phyloP scores from a whole-genome alignment of 2,329 filamentous ascomycete genomes.

The Fusarium nisikadoi region DNA sequence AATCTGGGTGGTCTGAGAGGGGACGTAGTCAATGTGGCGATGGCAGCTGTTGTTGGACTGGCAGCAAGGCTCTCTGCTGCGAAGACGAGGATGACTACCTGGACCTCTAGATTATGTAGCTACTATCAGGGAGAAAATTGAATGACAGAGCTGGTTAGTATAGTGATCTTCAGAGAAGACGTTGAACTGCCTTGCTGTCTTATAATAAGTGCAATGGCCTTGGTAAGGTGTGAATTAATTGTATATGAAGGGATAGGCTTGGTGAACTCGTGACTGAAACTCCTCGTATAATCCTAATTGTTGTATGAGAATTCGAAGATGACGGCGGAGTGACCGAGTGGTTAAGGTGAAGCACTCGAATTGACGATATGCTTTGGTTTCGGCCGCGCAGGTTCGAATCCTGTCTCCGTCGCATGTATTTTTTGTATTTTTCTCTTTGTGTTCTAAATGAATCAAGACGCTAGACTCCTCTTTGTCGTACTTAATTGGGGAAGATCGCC shows the following conservation, averaged over 20 bases:
- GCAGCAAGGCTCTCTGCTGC: neutral
- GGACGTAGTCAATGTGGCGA: neutral
- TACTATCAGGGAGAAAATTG: fast-evolving
- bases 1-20: neutral
- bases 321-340: constrained; percentile 3
- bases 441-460: too few relatives aligned
- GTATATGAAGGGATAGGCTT: too few relatives aligned
- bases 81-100: fast-evolving
- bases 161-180: fast-evolving
- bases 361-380: constrained; percentile 1
- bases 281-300: fast-evolving
- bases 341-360: constrained; percentile 5
- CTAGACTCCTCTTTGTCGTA: neutral
- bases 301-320: fast-evolving
- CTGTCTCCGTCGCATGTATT: neutral
- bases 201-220: neutral
- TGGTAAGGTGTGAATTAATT: too few relatives aligned
- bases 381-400: constrained; percentile 3
- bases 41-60: neutral
- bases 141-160: neutral
- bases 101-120: neutral
- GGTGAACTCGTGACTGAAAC: fast-evolving
- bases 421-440: fast-evolving
- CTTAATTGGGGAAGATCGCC: neutral
- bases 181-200: fast-evolving